Evolutionary conservation across 495 filamentous ascomycete genomes (phyloP), one percentile per base, ranked within the genome.

Genomic region (Acidiella bohemica): DNA sequence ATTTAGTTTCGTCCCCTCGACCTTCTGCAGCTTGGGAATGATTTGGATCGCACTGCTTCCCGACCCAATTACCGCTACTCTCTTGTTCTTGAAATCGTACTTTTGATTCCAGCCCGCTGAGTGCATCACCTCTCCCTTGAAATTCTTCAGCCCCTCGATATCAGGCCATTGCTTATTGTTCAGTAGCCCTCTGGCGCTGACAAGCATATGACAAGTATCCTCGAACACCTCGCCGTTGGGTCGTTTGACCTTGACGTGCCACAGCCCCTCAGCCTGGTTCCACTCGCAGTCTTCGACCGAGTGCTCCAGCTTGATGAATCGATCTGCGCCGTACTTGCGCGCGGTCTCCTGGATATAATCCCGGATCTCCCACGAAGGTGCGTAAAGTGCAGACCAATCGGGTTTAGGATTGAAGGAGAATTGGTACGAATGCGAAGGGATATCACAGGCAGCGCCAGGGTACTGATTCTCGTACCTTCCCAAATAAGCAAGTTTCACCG

Each of bases 381-480:
- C 54, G 36, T 61, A 61, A 17, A 58, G 46, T 1, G 53, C 38
- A 10, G 50, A 54, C 55, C 54, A 61, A 25, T 53, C 47, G 1
- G 31, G 50, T 31, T 59, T 59, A 10, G 59, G 59, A 18, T 58
- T 56, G 43, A 61, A 61, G 13, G 56, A 51, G 32, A 49, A 44
- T 32, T 43, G 44, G 21, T 45, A 50, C 2, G 33, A 46, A 41
- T 53, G 45, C 39, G 48, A 45, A 19, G 59, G 56, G 10, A 61
- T 46, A 34, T 59, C 56, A 32, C 59, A 58, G 13, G 68, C 67
- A n/a, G 76, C 73, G 14, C 78, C 78, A 0, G 77, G 75, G 53
- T 84, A 83, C 42, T 65, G 62, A 39, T 83, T 82, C 55, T 80
- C 76, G 30, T 71, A 73, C 78, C 79, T 51, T 2, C 14, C n/a